Evolutionary conservation across 352 stramenopile genomes (phyloP).

Genomic region (Peronospora farinosa): DNA sequence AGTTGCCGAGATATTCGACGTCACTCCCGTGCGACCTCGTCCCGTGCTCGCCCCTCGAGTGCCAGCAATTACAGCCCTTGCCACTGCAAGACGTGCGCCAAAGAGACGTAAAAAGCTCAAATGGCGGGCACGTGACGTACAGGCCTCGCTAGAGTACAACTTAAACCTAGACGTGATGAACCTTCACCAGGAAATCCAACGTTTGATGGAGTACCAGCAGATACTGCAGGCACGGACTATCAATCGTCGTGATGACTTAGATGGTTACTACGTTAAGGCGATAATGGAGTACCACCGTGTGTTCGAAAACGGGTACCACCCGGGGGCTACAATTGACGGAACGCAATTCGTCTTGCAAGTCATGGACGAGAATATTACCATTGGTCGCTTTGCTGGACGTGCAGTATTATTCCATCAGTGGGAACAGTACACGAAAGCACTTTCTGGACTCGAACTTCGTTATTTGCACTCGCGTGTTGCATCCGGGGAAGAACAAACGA

Average conservation of each 20-base stretch:
- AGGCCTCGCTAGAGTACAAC: slow-evolving; percentile 56
- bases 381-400: slow-evolving; percentile 36
- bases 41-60: slow-evolving; percentile 13
- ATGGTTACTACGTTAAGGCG: slow-evolving; percentile 41
- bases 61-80: slow-evolving; percentile 15
- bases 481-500: slow-evolving; percentile 10
- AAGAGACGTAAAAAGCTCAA: slow-evolving; percentile 36
- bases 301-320: slow-evolving; percentile 46
- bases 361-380: slow-evolving; percentile 45
- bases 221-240: slow-evolving; percentile 29
- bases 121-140: slow-evolving; percentile 45
- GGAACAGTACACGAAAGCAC: slow-evolving; percentile 38
- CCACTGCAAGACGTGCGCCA: slow-evolving; percentile 7
- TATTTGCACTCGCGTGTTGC: slow-evolving; percentile 33
- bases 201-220: slow-evolving; percentile 26
- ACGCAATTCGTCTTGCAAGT: slow-evolving; percentile 36
- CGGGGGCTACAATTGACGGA: slow-evolving; percentile 15
- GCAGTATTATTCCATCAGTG: slow-evolving; percentile 48
- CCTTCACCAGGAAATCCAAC: slow-evolving; percentile 41
- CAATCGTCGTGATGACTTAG: slow-evolving; percentile 35
- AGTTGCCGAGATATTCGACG: slow-evolving; percentile 14
- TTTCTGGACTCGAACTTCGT: slow-evolving; percentile 33
- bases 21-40: slow-evolving; percentile 15
- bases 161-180: slow-evolving; percentile 45
- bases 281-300: slow-evolving; percentile 55